These are phyloP conservation scores for Alternaria gansuensis DNA, from an alignment of 2,329 filamentous ascomycete species.

Conservation along the genomic window DNA sequence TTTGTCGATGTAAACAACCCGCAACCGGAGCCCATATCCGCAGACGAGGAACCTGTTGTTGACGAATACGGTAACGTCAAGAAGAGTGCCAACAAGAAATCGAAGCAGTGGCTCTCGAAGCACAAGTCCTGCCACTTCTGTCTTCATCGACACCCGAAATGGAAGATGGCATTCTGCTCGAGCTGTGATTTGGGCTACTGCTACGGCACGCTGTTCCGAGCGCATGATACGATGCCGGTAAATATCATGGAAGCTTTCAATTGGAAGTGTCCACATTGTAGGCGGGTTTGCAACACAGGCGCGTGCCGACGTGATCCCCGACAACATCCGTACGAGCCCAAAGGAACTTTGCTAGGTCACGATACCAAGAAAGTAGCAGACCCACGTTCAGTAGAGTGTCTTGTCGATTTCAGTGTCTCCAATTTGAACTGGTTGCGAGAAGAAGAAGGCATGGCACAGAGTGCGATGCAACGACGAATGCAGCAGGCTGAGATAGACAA, in stretches of 20 bases:
- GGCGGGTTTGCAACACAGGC: slow-evolving; percentile 85
- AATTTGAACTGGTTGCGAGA: slow-evolving; percentile 84
- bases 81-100: slow-evolving; percentile 69
- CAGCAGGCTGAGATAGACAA: slow-evolving; percentile 65
- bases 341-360: slow-evolving; percentile 86
- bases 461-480: slow-evolving; percentile 59
- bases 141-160: slow-evolving; percentile 78
- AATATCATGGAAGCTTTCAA: slow-evolving; percentile 78
- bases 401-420: slow-evolving; percentile 90
- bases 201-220: slow-evolving; percentile 90
- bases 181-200: slow-evolving; percentile 82
- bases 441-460: slow-evolving; percentile 54
- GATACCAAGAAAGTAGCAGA: slow-evolving; percentile 92
- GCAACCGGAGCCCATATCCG: slow-evolving; percentile 55
- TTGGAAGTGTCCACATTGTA: slow-evolving; percentile 91
- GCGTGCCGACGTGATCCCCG: slow-evolving; percentile 73
- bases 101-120: slow-evolving; percentile 60
- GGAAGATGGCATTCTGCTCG: slow-evolving; percentile 84
- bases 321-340: slow-evolving; percentile 84
- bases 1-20: slow-evolving; percentile 82
- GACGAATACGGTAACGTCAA: slow-evolving; percentile 71
- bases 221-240: slow-evolving; percentile 89
- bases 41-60: slow-evolving; percentile 64
- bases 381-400: slow-evolving; percentile 84
- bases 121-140: slow-evolving; percentile 81